phyloP scores from a whole-genome alignment of 2,329 filamentous ascomycete species.

The Talaromyces atroroseus region DNA sequence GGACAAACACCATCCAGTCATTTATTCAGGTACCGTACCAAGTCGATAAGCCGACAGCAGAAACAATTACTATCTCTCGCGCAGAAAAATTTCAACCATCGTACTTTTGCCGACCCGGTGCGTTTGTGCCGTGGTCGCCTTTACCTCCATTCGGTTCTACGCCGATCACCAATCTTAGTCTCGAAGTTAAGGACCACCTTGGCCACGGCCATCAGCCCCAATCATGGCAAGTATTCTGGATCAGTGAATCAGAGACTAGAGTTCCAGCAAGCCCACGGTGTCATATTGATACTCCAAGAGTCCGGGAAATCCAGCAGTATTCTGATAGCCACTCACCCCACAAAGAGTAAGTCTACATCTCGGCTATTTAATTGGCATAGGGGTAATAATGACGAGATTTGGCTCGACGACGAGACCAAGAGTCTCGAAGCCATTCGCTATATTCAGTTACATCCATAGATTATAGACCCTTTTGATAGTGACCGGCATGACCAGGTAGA shows the following conservation, averaged over 20 bases:
- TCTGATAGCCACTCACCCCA: no score
- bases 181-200: slow-evolving; percentile 15
- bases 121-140: background rate
- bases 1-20: slow-evolving; percentile 18
- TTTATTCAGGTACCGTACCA: slow-evolving; percentile 18
- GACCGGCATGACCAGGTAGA: background rate
- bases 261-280: slow-evolving; percentile 2
- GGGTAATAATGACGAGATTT: slow-evolving; percentile 19
- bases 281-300: background rate
- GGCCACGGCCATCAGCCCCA: slow-evolving; percentile 13
- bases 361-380: slow-evolving; percentile 23
- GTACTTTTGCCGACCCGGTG: slow-evolving; percentile 14
- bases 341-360: slow-evolving; percentile 11
- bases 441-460: slow-evolving; percentile 20
- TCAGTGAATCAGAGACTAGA: slow-evolving; percentile 9
- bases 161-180: slow-evolving; percentile 13
- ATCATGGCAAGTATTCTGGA: slow-evolving; percentile 18
- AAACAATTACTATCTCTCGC: slow-evolving; percentile 10
- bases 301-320: no score
- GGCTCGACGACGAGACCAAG: slow-evolving; percentile 20
- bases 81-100: slow-evolving; percentile 14
- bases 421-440: slow-evolving; percentile 16
- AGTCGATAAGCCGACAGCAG: background rate
- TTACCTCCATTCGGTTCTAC: slow-evolving; percentile 17
- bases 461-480: slow-evolving; percentile 18